Conservation (phyloP, 495 filamentous ascomycete species). For the Penicillium turbatum region DNA sequence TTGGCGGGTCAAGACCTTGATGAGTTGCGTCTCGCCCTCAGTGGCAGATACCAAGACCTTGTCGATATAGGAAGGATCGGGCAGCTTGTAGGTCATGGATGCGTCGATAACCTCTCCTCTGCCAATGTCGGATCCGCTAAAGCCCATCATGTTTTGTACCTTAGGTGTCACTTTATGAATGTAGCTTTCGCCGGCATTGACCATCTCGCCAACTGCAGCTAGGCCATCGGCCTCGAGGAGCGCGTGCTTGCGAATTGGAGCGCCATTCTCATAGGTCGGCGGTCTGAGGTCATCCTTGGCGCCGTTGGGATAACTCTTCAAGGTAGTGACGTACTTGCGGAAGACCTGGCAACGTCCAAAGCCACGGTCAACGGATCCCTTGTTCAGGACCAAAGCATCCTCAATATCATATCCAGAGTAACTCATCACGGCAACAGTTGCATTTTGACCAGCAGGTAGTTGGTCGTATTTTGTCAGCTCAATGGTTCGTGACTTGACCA, state of each 20-base stretch:
- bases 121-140: constrained; percentile 59
- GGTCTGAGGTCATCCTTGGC: constrained; percentile 67
- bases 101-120: constrained; percentile 51
- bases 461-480: constrained; percentile 97
- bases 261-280: constrained; percentile 54
- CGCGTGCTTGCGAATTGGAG: constrained; percentile 64
- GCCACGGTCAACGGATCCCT: constrained; percentile 86
- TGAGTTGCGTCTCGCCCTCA: constrained; percentile 71
- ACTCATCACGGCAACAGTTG: constrained; percentile 97
- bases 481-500: constrained; percentile 95
- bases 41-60: constrained; percentile 87
- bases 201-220: constrained; percentile 72
- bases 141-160: constrained; percentile 59
- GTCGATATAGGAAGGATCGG: constrained; percentile 84
- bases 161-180: constrained; percentile 81
- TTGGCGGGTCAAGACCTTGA: constrained; percentile 91
- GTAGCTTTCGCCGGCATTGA: constrained; percentile 73
- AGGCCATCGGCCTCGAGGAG: constrained; percentile 76
- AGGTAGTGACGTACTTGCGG: constrained; percentile 72
- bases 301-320: constrained; percentile 78
- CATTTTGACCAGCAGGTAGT: constrained; percentile 92
- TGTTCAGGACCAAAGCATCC: constrained; percentile 95
- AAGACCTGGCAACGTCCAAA: constrained; percentile 97
- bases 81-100: constrained; percentile 74
- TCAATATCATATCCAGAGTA: constrained; percentile 99